Conservation (phyloP, 768 basidiomycete species). For the Trametes sanguinea region DNA sequence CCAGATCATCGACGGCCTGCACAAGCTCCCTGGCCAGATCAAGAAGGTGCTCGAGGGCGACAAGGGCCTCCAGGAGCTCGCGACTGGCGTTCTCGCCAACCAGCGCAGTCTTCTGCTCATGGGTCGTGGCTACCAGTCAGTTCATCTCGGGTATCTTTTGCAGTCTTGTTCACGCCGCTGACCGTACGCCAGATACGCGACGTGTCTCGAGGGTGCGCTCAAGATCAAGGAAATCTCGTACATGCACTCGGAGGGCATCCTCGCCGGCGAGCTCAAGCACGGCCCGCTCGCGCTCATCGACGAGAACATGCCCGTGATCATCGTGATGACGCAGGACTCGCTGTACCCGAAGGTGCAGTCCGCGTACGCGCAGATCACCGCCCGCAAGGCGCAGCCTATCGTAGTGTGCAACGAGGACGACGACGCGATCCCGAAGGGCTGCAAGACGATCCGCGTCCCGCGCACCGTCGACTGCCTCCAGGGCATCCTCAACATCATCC, state of each 20-base stretch:
- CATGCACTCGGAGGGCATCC: slow-evolving; percentile 86
- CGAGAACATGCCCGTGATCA: slow-evolving; percentile 98
- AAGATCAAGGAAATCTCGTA: slow-evolving; percentile 99
- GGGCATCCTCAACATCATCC: slow-evolving; percentile 95
- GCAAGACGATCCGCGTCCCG: slow-evolving; percentile 92
- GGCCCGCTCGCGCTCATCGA: slow-evolving; percentile 97
- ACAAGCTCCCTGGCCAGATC: slow-evolving; percentile 88
- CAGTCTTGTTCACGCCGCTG: background rate
- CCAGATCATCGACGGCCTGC: slow-evolving; percentile 91
- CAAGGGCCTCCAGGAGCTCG: slow-evolving; percentile 73
- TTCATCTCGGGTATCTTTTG: slow-evolving; percentile 9
- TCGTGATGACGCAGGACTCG: slow-evolving; percentile 99
- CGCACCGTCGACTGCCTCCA: slow-evolving; percentile 93
- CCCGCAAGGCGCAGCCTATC: slow-evolving; percentile 93
- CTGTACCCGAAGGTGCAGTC: slow-evolving; percentile 98
- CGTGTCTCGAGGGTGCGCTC: slow-evolving; percentile 95
- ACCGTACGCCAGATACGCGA: slow-evolving; percentile 65
- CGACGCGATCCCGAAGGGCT: slow-evolving; percentile 66
- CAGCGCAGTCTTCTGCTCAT: slow-evolving; percentile 92
- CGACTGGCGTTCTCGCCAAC: slow-evolving; percentile 70
- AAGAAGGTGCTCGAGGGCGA: slow-evolving; percentile 84
- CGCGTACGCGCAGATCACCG: slow-evolving; percentile 95
- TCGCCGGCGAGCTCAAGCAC: slow-evolving; percentile 98
- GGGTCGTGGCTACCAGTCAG: slow-evolving; percentile 96
- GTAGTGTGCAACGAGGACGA: slow-evolving; percentile 96